Evolutionary conservation across 2,329 filamentous ascomycete species (phyloP).

Genomic region (Phyllosticta capitalensis): DNA sequence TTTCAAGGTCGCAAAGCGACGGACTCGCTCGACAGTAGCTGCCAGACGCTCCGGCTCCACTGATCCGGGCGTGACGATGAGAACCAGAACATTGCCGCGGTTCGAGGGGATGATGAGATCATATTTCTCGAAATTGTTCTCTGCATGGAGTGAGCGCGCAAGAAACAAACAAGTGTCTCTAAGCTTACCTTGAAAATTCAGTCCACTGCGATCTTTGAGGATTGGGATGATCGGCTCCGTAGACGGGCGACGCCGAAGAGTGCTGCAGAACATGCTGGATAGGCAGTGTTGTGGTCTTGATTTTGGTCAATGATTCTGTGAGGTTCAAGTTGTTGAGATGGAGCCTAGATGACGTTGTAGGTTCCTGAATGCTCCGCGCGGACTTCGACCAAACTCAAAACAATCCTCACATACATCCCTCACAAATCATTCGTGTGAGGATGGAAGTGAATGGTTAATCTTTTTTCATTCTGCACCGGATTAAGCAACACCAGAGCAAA

Average conservation of each 20-base stretch:
- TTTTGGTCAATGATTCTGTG: neutral
- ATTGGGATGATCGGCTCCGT: constrained; percentile 29
- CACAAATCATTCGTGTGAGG: neutral
- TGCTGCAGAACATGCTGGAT: constrained; percentile 30
- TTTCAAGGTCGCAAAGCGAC: constrained; percentile 7
- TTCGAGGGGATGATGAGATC: constrained; percentile 7
- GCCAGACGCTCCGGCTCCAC: neutral
- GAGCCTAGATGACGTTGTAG: neutral
- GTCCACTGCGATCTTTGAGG: constrained; percentile 17
- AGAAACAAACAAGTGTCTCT: neutral
- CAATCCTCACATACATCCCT: no score
- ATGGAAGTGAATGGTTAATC: neutral
- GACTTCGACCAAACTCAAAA: no score
- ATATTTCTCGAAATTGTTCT: constrained; percentile 3
- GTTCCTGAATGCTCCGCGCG: no score
- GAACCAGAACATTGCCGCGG: neutral
- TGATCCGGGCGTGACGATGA: constrained; percentile 8
- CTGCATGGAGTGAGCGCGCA: neutral
- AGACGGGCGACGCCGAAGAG: constrained; percentile 29
- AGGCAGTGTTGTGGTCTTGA: neutral
- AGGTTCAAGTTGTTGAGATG: neutral
- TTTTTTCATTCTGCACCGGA: neutral
- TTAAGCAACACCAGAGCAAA: neutral
- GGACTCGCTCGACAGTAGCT: constrained; percentile 2
- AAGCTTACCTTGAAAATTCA: constrained; percentile 23